These are phyloP conservation scores for Grosmannia huntii DNA, from an alignment of 2,329 filamentous ascomycete species.

Conservation along the genomic window DNA sequence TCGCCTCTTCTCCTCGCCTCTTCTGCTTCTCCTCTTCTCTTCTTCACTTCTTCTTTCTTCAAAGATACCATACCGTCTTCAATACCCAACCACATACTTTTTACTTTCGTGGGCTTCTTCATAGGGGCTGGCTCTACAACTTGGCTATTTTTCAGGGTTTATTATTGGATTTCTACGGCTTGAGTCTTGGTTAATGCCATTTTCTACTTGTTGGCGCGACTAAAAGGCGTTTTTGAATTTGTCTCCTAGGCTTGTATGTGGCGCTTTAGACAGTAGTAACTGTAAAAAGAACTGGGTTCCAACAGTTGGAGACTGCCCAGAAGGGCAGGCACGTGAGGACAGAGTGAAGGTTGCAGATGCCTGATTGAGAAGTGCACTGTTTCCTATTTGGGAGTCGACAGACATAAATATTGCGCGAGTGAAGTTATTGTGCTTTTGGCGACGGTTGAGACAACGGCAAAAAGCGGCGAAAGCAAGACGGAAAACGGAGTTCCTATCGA, in stretches of 20 bases:
- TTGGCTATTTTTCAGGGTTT: not conserved
- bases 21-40: not conserved
- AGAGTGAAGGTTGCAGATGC: not conserved
- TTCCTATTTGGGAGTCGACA: not conserved
- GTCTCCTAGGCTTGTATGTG: no score
- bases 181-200: not conserved
- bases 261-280: no score
- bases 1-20: no score
- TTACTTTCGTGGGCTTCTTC: not conserved
- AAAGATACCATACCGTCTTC: not conserved
- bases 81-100: not conserved
- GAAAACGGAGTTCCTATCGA: not conserved
- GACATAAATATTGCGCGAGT: not conserved
- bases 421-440: not conserved
- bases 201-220: not conserved
- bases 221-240: no score
- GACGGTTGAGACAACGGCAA: not conserved
- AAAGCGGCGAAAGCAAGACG: not conserved
- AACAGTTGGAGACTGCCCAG: not conserved
- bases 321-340: not conserved
- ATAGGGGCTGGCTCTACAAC: not conserved
- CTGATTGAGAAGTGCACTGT: not conserved
- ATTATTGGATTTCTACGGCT: not conserved
- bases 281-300: not conserved
- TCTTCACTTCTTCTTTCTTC: not conserved